Percentiles rank a stretch among this genome's conserved stretches.
Evolutionary conservation across 345 rosid genomes (phyloP).

Genomic region (Murraya paniculata): DNA sequence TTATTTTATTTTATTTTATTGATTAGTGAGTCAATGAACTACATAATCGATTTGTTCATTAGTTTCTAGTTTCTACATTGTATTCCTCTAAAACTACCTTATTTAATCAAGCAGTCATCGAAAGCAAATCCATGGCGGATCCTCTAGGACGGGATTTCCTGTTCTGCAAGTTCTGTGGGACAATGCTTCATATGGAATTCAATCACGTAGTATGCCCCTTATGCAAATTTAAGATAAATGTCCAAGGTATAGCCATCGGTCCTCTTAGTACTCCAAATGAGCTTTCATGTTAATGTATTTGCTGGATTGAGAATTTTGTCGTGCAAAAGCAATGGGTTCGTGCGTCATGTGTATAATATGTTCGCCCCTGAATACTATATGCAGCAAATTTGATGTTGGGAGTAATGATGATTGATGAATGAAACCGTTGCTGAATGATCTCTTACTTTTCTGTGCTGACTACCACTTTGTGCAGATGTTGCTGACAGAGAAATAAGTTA

Average conservation of each 20-base stretch:
- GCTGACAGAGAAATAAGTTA: slow-evolving; percentile 38
- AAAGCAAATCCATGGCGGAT: slow-evolving; percentile 26
- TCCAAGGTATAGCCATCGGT: slow-evolving; percentile 28
- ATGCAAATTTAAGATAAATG: slow-evolving; percentile 36
- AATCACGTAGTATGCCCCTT: slow-evolving; percentile 33
- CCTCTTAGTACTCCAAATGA: neutral
- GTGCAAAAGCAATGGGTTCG: too few relatives aligned
- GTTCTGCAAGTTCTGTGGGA: slow-evolving; percentile 57
- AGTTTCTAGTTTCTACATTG: neutral
- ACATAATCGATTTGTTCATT: neutral
- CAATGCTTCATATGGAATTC: slow-evolving; percentile 32
- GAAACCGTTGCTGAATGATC: neutral
- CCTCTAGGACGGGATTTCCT: slow-evolving; percentile 40
- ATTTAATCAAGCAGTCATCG: neutral
- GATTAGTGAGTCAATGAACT: neutral
- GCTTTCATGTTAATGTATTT: neutral
- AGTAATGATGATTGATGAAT: neutral
- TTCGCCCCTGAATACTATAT: too few relatives aligned
- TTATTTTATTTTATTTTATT: neutral
- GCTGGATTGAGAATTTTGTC: neutral
- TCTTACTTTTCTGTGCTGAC: neutral
- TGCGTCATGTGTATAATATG: too few relatives aligned
- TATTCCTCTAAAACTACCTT: neutral
- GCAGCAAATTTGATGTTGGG: neutral
- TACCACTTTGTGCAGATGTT: slow-evolving; percentile 26